Conservation (phyloP, 495 filamentous ascomycete species). For the Penicillium arizonense region DNA sequence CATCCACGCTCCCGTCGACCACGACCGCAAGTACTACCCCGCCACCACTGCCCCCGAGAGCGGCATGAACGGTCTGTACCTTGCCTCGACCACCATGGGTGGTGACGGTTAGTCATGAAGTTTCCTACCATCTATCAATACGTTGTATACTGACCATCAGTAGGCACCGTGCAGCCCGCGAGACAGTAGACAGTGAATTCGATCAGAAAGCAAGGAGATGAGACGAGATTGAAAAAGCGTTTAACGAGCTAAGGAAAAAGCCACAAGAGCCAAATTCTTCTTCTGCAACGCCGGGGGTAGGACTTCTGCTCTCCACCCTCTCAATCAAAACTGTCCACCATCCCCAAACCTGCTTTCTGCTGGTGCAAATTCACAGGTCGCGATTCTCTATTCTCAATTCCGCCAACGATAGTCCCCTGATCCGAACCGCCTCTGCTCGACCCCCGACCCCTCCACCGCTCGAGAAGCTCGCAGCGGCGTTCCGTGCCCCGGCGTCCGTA, state of each 20-base stretch:
- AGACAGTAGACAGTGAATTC: constrained; percentile 35
- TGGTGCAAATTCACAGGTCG: constrained; percentile 5
- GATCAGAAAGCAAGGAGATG: constrained; percentile 14
- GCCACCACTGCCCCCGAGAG: constrained; percentile 42
- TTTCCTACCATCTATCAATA: background rate
- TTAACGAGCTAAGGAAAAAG: constrained; percentile 1
- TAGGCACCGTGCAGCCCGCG: constrained; percentile 46
- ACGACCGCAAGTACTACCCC: constrained; percentile 47
- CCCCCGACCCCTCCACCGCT: background rate
- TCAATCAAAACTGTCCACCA: background rate
- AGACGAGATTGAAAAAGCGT: constrained; percentile 10
- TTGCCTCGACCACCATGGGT: constrained; percentile 46
- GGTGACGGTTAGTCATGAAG: constrained; percentile 41
- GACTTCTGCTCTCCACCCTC: constrained; percentile 11
- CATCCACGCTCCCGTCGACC: constrained; percentile 46
- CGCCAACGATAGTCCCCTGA: constrained; percentile 4
- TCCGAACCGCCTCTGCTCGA: constrained; percentile 9
- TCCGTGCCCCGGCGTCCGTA: constrained; percentile 12
- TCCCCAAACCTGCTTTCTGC: background rate
- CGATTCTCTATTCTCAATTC: constrained; percentile 3
- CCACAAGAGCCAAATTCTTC: background rate
- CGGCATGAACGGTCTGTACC: constrained; percentile 47
- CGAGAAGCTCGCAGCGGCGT: constrained; percentile 18
- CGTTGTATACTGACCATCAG: background rate
- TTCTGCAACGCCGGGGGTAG: constrained; percentile 7